Percentiles rank a stretch among this genome's conserved stretches.
These are phyloP conservation scores for Misopates orontium DNA, from an alignment of 257 asterid species.

Conservation along the genomic window DNA sequence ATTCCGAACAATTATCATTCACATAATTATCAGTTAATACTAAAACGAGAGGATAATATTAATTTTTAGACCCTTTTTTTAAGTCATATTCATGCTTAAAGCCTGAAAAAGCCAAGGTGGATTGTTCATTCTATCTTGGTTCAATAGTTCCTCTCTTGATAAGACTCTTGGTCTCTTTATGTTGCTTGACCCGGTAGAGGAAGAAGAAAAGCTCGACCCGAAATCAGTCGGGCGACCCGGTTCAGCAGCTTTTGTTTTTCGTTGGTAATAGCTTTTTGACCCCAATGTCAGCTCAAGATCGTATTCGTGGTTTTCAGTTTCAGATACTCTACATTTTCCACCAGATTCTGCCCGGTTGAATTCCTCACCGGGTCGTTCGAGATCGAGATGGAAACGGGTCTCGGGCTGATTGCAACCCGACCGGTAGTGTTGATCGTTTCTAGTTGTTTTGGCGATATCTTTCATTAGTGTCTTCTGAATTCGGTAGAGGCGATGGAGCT, in stretches of 20 bases:
- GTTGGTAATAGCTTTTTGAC: slow-evolving; percentile 42
- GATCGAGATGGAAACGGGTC: slow-evolving; percentile 26
- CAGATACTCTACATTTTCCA: too few species aligned
- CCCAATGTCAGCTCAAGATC: slow-evolving; percentile 92
- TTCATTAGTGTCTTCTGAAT: slow-evolving; percentile 79
- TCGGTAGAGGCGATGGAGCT: slow-evolving; percentile 84
- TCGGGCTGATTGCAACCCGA: slow-evolving; percentile 24
- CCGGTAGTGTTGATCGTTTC: slow-evolving; percentile 16
- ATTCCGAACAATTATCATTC: slow-evolving; percentile 30
- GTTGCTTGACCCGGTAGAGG: slow-evolving; percentile 59
- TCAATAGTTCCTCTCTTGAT: slow-evolving; percentile 24
- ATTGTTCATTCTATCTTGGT: slow-evolving; percentile 53
- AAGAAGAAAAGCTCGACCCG: slow-evolving; percentile 63
- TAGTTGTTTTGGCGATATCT: slow-evolving; percentile 32
- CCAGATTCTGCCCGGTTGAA: slow-evolving; percentile 12
- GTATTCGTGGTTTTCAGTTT: slow-evolving; percentile 30
- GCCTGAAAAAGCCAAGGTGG: slow-evolving; percentile 87
- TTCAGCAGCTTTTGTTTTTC: slow-evolving; percentile 35
- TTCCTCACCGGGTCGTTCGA: slow-evolving; percentile 39
- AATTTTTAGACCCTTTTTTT: slow-evolving; percentile 5
- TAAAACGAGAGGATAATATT: neutral
- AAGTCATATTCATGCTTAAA: slow-evolving; percentile 64
- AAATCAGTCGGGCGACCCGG: slow-evolving; percentile 41
- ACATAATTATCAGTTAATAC: slow-evolving; percentile 31
- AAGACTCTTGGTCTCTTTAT: slow-evolving; percentile 34